These are phyloP conservation scores for Amphibolis antarctica DNA, from an alignment of 106 monocot species.

Conservation along the genomic window DNA sequence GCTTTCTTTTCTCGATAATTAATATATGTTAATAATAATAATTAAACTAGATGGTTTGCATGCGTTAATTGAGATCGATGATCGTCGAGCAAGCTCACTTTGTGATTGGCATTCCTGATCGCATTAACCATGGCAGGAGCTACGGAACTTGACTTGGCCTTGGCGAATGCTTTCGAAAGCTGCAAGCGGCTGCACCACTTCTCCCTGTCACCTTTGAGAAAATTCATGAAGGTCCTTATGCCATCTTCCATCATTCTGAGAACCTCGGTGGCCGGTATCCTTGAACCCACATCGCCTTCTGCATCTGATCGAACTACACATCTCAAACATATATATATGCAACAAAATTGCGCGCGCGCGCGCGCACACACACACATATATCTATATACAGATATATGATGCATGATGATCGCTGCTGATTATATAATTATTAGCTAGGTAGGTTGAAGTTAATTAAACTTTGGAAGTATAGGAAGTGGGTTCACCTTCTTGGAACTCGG, in stretches of 20 bases:
- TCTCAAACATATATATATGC: no score
- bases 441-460: no score
- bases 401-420: background rate
- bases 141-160: conserved; percentile 13
- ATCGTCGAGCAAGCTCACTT: conserved; percentile 18
- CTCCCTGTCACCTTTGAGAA: conserved; percentile 70
- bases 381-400: background rate
- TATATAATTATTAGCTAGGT: conserved; percentile 17
- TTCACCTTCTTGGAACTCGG: conserved; percentile 72
- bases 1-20: background rate
- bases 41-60: background rate
- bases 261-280: conserved; percentile 41
- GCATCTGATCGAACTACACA: no score
- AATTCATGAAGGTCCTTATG: conserved; percentile 72
- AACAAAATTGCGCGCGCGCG: no score
- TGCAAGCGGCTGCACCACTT: conserved; percentile 24
- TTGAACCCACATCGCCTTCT: conserved; percentile 23
- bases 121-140: conserved; percentile 31
- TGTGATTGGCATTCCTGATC: conserved; percentile 60
- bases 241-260: conserved; percentile 41
- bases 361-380: no score
- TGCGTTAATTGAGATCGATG: background rate
- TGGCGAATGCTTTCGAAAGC: conserved; percentile 30
- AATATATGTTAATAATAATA: background rate
- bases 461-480: no score